These are phyloP conservation scores for Chaetomiaceae sp. DNA, from an alignment of 2,329 filamentous ascomycete genomes.

Conservation along the genomic window DNA sequence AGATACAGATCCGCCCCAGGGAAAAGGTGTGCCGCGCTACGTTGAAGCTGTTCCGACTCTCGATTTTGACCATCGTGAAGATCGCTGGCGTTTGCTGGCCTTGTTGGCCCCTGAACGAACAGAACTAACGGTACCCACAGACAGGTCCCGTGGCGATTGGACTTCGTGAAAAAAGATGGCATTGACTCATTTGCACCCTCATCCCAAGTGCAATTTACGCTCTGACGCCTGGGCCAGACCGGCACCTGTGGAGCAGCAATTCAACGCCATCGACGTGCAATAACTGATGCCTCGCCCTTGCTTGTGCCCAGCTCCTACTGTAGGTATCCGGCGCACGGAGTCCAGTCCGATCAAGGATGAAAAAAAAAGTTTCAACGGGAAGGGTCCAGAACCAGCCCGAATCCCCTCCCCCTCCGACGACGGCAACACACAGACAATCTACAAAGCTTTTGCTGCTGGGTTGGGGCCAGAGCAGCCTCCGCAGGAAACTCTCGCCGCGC, in stretches of 20 bases:
- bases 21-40: conserved; percentile 10
- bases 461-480: background rate
- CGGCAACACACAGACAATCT: background rate
- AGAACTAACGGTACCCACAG: background rate
- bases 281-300: background rate
- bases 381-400: background rate
- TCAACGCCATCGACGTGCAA: background rate
- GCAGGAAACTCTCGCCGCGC: background rate
- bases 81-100: no score
- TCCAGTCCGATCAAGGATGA: background rate
- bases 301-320: background rate
- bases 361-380: background rate
- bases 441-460: background rate
- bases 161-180: background rate
- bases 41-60: conserved; percentile 2
- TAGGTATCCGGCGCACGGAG: background rate
- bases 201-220: conserved; percentile 3
- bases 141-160: background rate
- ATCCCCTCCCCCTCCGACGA: background rate
- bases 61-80: no score
- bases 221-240: conserved; percentile 7
- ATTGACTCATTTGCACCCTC: conserved; percentile 13
- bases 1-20: conserved; percentile 8
- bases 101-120: no score
- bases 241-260: background rate